Evolutionary conservation across 306 rosid genomes (phyloP).

Genomic region (Prosopis cineraria): DNA sequence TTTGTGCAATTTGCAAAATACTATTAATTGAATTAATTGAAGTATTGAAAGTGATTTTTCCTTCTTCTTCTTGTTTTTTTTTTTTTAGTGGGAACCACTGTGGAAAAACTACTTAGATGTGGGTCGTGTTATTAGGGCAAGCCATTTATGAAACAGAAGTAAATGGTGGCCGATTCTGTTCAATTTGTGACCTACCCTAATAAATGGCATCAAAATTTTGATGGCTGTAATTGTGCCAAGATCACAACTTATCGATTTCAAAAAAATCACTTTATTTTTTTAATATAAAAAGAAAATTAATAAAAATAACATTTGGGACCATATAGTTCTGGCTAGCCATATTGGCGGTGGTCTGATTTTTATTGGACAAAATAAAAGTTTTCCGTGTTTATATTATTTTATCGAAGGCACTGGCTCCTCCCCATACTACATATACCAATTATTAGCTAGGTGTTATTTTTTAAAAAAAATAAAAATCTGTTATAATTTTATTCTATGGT

Average conservation of each 20-base stretch:
- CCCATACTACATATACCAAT: neutral
- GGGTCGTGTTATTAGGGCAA: slow-evolving; percentile 60
- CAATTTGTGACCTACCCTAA: slow-evolving; percentile 73
- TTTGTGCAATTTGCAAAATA: neutral
- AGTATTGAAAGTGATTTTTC: slow-evolving; percentile 1
- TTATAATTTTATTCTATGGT: slow-evolving; percentile 9
- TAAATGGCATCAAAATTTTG: slow-evolving; percentile 59
- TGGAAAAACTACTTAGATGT: slow-evolving; percentile 47
- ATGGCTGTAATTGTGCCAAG: slow-evolving; percentile 42
- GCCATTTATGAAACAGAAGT: slow-evolving; percentile 77
- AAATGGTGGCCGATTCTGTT: slow-evolving; percentile 70
- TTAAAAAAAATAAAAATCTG: no score
- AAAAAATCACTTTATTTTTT: neutral
- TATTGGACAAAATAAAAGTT: slow-evolving; percentile 11
- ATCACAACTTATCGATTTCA: neutral
- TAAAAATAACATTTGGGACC: slow-evolving; percentile 33
- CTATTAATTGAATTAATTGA: neutral
- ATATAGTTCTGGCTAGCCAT: neutral
- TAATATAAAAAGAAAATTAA: neutral
- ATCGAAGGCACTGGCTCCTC: slow-evolving; percentile 24
- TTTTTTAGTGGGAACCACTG: slow-evolving; percentile 50
- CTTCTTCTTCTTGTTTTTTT: no score
- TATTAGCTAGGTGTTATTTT: neutral
- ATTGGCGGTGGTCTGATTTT: slow-evolving; percentile 9
- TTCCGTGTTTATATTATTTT: slow-evolving; percentile 19